Base-by-base conservation (phyloP, 306 rosid genomes). In the Begonia fuchsioides region DNA sequence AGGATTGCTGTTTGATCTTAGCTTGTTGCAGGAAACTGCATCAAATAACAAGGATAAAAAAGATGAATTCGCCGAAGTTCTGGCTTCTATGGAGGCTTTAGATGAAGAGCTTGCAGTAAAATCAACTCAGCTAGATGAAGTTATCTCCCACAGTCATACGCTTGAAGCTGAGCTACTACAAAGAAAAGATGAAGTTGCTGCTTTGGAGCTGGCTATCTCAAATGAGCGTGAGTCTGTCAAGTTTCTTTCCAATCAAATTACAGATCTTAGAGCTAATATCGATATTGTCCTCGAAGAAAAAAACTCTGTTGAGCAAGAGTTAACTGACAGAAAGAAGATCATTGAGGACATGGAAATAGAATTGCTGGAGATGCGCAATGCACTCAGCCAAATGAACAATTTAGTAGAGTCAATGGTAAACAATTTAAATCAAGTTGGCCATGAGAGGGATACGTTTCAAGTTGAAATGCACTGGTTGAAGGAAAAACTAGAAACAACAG, bases 21-120 rank as follows among this genome's bases (percentile, higher is more conserved):
- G 98, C 67, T 75, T 90, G 78, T 72, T 90, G 68, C 98, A 90
- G 69, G 98, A 90, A 73, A 76, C 98, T 35, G 85, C 98, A 39
- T 81, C 98, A 13, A 77, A 67, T 57, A 73, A 54, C 15, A 79
- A 81, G 69, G 98, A 90, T 65, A 75, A 75, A 50, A 78, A 77
- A 54, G 98, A 81, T 57, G 87, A 85, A 57, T 61, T 79, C 55
- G 84, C 75, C 38, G 78, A 75, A 49, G 61, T 77, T 55, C 53
- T 59, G 49, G 75, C 70, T 58, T 77, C 76, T 32, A 52, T 85
- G 53, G 79, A 69, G 48, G 74, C 68, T 56, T 58, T 85, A 43
- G 92, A 85, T 63, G 69, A 43, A 5, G 92, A 82, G 56, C 85
- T 88, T 62, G 73, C 70, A 7, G 64, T 52, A 48, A 88, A 78